These are phyloP conservation scores for Myriangium duriaei DNA, from an alignment of 2,329 filamentous ascomycete genomes.

Conservation along the genomic window DNA sequence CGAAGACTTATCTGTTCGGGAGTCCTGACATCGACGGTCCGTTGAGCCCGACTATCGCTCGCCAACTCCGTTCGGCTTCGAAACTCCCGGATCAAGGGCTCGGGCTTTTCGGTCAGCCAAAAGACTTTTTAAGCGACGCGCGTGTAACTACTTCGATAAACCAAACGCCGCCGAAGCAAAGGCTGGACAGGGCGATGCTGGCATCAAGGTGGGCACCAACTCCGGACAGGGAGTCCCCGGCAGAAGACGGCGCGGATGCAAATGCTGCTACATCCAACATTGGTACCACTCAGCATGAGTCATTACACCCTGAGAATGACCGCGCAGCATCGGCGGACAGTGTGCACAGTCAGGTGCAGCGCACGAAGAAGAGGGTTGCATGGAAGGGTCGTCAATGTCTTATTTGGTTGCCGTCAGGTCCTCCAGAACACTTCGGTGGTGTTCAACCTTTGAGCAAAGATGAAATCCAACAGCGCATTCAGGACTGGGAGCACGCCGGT, in stretches of 20 bases:
- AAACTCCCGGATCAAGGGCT: conserved; percentile 2
- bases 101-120: conserved; percentile 4
- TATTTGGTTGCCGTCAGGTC: conserved; percentile 32
- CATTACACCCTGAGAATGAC: too few species aligned
- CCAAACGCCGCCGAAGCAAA: neutral
- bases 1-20: neutral
- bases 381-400: conserved; percentile 35
- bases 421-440: conserved; percentile 30
- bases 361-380: conserved; percentile 31
- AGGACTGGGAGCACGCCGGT: conserved; percentile 55
- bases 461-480: conserved; percentile 50
- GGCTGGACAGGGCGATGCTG: conserved; percentile 3
- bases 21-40: conserved; percentile 3
- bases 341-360: conserved; percentile 16
- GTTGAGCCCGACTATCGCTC: conserved; percentile 6
- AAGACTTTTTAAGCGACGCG: conserved; percentile 6
- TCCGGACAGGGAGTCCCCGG: conserved; percentile 11
- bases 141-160: neutral
- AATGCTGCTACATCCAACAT: neutral
- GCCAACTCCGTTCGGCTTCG: conserved; percentile 2
- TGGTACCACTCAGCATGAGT: neutral
- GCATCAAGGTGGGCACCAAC: conserved; percentile 21
- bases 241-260: neutral
- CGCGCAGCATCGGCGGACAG: neutral
- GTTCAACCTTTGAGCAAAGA: conserved; percentile 32